phyloP scores from a whole-genome alignment of 768 basidiomycete genomes.

The Rhodocollybia butyracea region DNA sequence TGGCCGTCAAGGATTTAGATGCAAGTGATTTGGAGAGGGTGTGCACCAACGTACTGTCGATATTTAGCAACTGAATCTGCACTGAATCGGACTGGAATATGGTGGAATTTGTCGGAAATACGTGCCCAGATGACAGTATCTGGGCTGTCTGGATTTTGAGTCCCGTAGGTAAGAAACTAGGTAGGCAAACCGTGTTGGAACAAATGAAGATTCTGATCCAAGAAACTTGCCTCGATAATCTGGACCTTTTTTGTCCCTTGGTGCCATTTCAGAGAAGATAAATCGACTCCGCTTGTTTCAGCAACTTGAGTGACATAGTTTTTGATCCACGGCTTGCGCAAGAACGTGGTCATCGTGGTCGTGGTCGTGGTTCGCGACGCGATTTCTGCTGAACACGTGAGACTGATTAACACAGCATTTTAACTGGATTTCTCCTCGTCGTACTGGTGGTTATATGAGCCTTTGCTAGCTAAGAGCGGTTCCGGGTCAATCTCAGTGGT shows the following conservation, averaged over 20 bases:
- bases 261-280: background rate
- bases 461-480: too few relatives aligned
- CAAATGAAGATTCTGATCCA: background rate
- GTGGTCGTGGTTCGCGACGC: too few relatives aligned
- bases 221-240: background rate
- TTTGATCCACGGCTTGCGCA: slow-evolving; percentile 5
- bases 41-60: background rate
- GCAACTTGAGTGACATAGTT: background rate
- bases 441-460: too few relatives aligned
- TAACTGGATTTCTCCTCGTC: too few relatives aligned
- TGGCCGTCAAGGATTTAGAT: background rate
- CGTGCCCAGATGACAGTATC: background rate
- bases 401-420: too few relatives aligned
- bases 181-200: background rate
- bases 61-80: background rate
- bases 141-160: background rate
- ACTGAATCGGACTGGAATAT: slow-evolving; percentile 4
- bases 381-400: too few relatives aligned
- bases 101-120: background rate
- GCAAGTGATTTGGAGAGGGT: background rate
- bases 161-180: slow-evolving; percentile 3
- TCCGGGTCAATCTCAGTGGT: too few relatives aligned
- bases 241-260: background rate
- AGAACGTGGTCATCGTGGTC: too few relatives aligned
- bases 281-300: background rate